phyloP scores from a whole-genome alignment of 139 green algal species.

The Chlamydomonas schloesseri region DNA sequence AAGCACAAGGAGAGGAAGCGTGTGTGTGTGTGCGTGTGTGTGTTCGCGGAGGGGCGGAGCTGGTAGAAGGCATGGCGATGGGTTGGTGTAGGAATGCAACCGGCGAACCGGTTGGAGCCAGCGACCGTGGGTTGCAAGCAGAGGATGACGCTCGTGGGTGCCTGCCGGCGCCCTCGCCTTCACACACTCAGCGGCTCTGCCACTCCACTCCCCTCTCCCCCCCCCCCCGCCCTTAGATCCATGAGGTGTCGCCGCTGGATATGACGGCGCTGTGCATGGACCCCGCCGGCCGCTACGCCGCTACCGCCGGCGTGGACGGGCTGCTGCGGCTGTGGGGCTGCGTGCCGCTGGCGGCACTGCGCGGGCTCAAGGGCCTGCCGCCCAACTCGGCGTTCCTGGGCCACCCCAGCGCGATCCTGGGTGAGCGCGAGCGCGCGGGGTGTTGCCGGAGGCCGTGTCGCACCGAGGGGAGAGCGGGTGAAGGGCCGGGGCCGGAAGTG shows the following conservation, averaged over 20 bases:
- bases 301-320: slow-evolving; percentile 58
- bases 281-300: slow-evolving; percentile 42
- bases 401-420: slow-evolving; percentile 59
- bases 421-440: neutral
- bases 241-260: slow-evolving; percentile 38
- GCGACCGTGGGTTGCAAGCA: no score
- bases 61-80: neutral
- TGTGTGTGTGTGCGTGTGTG: no score
- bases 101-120: no score
- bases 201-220: neutral
- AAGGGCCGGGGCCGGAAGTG: no score
- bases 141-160: no score
- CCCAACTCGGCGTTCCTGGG: slow-evolving; percentile 62
- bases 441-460: no score
- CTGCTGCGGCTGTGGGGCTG: slow-evolving; percentile 61
- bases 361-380: slow-evolving; percentile 8
- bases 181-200: no score
- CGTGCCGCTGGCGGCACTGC: slow-evolving; percentile 3
- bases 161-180: no score
- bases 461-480: no score
- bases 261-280: slow-evolving; percentile 46
- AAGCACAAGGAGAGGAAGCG: no score
- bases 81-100: neutral
- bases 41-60: no score
- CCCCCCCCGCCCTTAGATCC: slow-evolving; percentile 20